phyloP scores from a whole-genome alignment of 306 rosid species.

The Leucaena leucocephala region DNA sequence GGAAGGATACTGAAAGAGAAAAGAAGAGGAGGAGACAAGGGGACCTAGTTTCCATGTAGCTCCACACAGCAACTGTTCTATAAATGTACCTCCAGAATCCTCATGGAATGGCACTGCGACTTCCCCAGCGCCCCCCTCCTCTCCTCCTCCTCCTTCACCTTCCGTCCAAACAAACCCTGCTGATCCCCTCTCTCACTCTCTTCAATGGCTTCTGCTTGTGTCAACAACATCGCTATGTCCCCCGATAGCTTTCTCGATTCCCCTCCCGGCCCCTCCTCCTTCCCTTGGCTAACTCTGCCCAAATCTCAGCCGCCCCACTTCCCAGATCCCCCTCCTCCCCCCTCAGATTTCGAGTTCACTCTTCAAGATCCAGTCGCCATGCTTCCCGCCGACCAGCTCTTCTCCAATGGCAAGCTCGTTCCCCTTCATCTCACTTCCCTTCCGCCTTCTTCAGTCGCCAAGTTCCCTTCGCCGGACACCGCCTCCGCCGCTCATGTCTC shows the following conservation, averaged over 20 bases:
- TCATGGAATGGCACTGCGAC: background rate
- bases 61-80: conserved; percentile 36
- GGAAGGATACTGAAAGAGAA: background rate
- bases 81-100: conserved; percentile 25
- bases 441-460: conserved; percentile 32
- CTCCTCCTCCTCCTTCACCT: background rate
- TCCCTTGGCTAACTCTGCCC: conserved; percentile 64
- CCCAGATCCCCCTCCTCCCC: conserved; percentile 51
- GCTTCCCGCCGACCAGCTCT: conserved; percentile 94
- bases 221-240: conserved; percentile 74
- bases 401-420: conserved; percentile 84
- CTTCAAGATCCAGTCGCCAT: conserved; percentile 74
- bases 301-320: conserved; percentile 37
- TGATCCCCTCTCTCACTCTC: background rate
- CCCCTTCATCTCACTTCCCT: conserved; percentile 62
- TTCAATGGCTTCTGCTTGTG: conserved; percentile 90
- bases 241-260: conserved; percentile 63
- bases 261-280: conserved; percentile 40
- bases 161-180: conserved; percentile 9
- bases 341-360: conserved; percentile 77
- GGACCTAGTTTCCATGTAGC: conserved; percentile 41
- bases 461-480: conserved; percentile 20
- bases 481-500: conserved; percentile 38
- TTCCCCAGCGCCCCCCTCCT: background rate
- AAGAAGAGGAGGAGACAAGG: background rate